Evolutionary conservation across 1,139 yeast genomes (phyloP).

Genomic region (Kluyveromyces sp.): DNA sequence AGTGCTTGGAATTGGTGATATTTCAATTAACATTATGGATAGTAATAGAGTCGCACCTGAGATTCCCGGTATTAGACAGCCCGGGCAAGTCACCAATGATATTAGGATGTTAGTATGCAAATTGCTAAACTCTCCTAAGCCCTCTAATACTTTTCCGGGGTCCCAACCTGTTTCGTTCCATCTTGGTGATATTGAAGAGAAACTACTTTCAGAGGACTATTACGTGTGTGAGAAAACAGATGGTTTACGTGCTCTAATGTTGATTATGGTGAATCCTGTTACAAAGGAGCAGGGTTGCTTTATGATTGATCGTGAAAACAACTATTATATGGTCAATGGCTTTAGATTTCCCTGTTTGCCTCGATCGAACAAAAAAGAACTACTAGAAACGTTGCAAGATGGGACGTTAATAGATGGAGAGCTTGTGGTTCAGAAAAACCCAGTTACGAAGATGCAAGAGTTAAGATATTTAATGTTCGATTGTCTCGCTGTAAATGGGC

Average conservation of each 20-base stretch:
- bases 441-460: constrained; percentile 48
- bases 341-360: constrained; percentile 72
- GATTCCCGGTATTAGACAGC: constrained; percentile 76
- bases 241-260: constrained; percentile 74
- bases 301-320: constrained; percentile 80
- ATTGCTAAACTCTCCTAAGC: constrained; percentile 42
- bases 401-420: constrained; percentile 94
- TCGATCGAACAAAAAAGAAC: constrained; percentile 39
- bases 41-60: constrained; percentile 63
- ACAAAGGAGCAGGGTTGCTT: constrained; percentile 71
- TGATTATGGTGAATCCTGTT: constrained; percentile 57
- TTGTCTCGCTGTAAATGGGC: constrained; percentile 77
- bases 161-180: constrained; percentile 94
- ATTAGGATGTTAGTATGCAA: constrained; percentile 64
- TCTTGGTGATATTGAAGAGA: constrained; percentile 58
- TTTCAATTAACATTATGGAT: not conserved
- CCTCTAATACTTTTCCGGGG: constrained; percentile 55
- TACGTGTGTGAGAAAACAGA: constrained; percentile 95
- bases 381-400: constrained; percentile 51
- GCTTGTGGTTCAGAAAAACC: constrained; percentile 51
- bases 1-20: not conserved
- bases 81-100: constrained; percentile 61
- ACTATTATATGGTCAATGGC: constrained; percentile 71
- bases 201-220: constrained; percentile 57
- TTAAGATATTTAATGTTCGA: constrained; percentile 83